Percentiles rank a stretch among this genome's conserved stretches.
Conservation (phyloP, 140 eudicot genomes). For the Artemisia princeps region DNA sequence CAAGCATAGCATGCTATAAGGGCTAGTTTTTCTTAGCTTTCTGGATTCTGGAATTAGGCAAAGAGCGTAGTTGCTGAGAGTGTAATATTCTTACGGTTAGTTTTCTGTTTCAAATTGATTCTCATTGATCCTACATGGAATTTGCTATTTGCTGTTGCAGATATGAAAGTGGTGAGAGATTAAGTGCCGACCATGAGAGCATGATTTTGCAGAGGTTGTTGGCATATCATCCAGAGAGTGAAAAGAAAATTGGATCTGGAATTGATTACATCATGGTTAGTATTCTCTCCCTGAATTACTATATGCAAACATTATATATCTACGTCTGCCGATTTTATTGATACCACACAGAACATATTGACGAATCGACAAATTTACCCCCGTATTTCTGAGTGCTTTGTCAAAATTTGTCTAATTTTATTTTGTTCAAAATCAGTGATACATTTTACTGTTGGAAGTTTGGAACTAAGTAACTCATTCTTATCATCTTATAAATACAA, state of each 20-base stretch:
- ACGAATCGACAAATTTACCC: background rate
- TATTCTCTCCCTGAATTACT: slow-evolving; percentile 17
- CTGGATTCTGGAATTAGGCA: background rate
- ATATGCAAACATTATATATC: background rate
- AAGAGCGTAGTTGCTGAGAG: background rate
- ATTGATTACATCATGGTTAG: slow-evolving; percentile 69
- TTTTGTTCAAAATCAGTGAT: background rate
- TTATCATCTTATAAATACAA: no score
- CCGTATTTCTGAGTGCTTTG: background rate
- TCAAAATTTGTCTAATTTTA: background rate
- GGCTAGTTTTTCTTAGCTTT: background rate
- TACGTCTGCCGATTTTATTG: background rate
- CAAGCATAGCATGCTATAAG: no score
- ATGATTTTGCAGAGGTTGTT: slow-evolving; percentile 58
- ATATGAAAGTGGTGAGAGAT: slow-evolving; percentile 62
- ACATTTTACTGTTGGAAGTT: background rate
- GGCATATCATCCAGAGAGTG: slow-evolving; percentile 68
- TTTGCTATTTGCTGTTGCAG: slow-evolving; percentile 29
- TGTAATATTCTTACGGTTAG: background rate
- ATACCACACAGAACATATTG: background rate
- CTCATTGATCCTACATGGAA: background rate
- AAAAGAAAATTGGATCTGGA: slow-evolving; percentile 80
- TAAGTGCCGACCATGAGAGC: slow-evolving; percentile 62
- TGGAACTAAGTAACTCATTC: no score
- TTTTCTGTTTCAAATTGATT: background rate